A percentile compares a stretch with the other conserved stretches of the same genome.
These are phyloP conservation scores for Clarireedia homoeocarpa DNA, from an alignment of 2,329 filamentous ascomycete genomes.

Conservation along the genomic window DNA sequence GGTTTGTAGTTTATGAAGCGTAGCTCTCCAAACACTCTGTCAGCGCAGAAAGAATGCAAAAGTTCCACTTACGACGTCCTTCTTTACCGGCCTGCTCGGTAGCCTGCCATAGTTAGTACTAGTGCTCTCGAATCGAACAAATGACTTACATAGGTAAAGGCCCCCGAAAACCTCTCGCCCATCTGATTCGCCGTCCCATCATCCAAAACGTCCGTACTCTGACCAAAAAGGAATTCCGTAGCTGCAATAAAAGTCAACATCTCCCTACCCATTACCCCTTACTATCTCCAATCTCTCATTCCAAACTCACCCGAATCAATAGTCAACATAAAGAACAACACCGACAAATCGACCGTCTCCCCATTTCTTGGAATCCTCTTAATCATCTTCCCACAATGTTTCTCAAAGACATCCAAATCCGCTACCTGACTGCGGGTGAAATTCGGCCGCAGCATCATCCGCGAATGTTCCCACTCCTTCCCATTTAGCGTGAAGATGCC, in stretches of 20 bases:
- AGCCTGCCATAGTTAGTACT: not conserved
- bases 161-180: conserved; percentile 28
- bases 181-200: conserved; percentile 7
- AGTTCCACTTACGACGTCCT: conserved; percentile 12
- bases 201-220: conserved; percentile 40
- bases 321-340: conserved; percentile 57
- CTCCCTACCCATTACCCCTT: not conserved
- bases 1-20: not conserved
- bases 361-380: conserved; percentile 48
- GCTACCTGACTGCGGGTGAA: conserved; percentile 40
- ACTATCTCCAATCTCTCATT: not conserved
- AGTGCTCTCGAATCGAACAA: not conserved
- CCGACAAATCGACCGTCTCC: conserved; percentile 49
- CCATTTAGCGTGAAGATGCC: conserved; percentile 50
- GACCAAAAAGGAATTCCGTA: conserved; percentile 60
- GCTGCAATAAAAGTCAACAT: conserved; percentile 29
- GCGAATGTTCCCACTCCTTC: conserved; percentile 42
- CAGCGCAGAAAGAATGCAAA: not conserved
- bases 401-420: conserved; percentile 50
- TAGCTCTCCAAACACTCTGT: not conserved
- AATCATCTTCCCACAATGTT: conserved; percentile 50
- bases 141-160: conserved; percentile 28
- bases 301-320: conserved; percentile 42
- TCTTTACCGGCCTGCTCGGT: conserved; percentile 23
- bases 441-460: conserved; percentile 47